These are phyloP conservation scores for Torulaspora delbrueckii DNA, from an alignment of 805 yeast species.

Conservation along the genomic window DNA sequence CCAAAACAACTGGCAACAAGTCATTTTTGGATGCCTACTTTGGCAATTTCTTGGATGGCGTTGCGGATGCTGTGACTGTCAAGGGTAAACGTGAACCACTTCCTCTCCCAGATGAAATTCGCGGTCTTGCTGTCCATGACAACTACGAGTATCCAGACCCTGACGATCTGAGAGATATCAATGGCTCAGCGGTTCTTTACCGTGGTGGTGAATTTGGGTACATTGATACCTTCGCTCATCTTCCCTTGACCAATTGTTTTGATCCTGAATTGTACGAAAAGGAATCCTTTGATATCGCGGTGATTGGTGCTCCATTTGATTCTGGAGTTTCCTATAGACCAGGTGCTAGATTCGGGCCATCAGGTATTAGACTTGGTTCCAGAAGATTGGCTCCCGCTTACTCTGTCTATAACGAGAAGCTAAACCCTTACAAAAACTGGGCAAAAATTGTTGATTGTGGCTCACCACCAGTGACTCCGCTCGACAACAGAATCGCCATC, in stretches of 20 bases:
- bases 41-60: conserved; percentile 35
- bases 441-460: conserved; percentile 54
- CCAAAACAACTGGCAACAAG: conserved; percentile 4
- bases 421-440: conserved; percentile 52
- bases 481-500: conserved; percentile 58
- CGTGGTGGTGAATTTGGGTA: conserved; percentile 49
- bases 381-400: conserved; percentile 41
- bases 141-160: conserved; percentile 36
- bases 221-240: conserved; percentile 50
- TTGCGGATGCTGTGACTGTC: conserved; percentile 24
- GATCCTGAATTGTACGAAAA: conserved; percentile 37
- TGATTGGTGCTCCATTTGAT: conserved; percentile 54
- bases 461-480: conserved; percentile 58
- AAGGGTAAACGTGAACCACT: conserved; percentile 30
- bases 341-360: conserved; percentile 52
- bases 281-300: conserved; percentile 43
- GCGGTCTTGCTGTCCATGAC: conserved; percentile 33
- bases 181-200: conserved; percentile 38
- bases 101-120: conserved; percentile 31
- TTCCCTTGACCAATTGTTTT: conserved; percentile 45
- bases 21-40: conserved; percentile 37
- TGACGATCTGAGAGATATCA: conserved; percentile 38
- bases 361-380: conserved; percentile 44
- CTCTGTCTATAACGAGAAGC: conserved; percentile 50
- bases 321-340: conserved; percentile 50